Percentiles rank a stretch among this genome's conserved stretches.
These are phyloP conservation scores for Ophiostoma tasmaniense DNA, from an alignment of 2,329 filamentous ascomycete genomes.

Conservation along the genomic window DNA sequence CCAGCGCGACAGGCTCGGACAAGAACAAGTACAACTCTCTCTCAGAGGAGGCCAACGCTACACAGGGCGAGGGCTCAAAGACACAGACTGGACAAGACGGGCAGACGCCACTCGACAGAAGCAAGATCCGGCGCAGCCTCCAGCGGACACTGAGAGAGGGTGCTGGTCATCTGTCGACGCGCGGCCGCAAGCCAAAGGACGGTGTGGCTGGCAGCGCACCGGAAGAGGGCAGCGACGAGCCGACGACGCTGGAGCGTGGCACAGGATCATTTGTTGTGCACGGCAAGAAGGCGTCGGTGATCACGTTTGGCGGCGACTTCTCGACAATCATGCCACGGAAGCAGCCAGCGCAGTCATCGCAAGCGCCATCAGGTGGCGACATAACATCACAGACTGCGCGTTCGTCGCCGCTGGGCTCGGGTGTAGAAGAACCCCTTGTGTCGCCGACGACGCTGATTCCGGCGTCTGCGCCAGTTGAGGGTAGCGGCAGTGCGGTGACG, in stretches of 20 bases:
- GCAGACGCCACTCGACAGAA: constrained; percentile 38
- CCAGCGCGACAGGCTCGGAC: neutral
- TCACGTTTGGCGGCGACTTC: constrained; percentile 92
- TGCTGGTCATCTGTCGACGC: constrained; percentile 56
- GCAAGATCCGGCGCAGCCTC: constrained; percentile 72
- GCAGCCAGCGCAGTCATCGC: constrained; percentile 19
- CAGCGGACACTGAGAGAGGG: constrained; percentile 84
- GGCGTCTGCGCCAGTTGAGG: neutral
- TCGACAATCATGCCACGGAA: constrained; percentile 55
- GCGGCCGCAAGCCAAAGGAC: constrained; percentile 70
- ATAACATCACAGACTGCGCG: constrained; percentile 20
- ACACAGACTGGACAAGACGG: constrained; percentile 2
- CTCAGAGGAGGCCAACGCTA: neutral
- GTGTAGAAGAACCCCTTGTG: constrained; percentile 9
- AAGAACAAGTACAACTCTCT: constrained; percentile 9
- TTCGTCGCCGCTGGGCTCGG: constrained; percentile 27
- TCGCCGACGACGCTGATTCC: neutral
- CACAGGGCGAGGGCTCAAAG: neutral
- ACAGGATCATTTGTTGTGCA: constrained; percentile 91
- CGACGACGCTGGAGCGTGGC: constrained; percentile 64
- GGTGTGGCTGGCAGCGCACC: neutral
- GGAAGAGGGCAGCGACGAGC: constrained; percentile 33
- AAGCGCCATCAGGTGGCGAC: neutral
- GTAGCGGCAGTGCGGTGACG: neutral
- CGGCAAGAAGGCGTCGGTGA: constrained; percentile 93